Conservation (phyloP, 805 yeast species). For the Starmerella khaoyaiensis region DNA sequence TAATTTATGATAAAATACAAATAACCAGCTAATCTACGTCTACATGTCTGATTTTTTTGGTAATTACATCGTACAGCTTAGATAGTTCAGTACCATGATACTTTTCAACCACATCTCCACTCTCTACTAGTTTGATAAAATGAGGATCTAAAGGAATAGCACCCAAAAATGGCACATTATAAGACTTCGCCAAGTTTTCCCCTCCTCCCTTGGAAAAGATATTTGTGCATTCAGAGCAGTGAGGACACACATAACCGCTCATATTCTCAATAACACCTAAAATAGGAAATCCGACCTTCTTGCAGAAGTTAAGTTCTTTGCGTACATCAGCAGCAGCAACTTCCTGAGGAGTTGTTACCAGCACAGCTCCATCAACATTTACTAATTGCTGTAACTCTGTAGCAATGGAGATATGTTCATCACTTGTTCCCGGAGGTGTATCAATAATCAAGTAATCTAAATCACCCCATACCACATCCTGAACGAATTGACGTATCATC, state of each 20-base stretch:
- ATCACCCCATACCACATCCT: constrained; percentile 84
- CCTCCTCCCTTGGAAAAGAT: constrained; percentile 95
- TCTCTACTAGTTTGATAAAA: constrained; percentile 80
- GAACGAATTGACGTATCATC: constrained; percentile 85
- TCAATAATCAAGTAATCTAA: constrained; percentile 71
- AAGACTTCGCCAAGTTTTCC: constrained; percentile 45
- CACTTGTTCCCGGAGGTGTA: constrained; percentile 98
- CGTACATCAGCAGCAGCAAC: constrained; percentile 90
- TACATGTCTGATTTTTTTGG: constrained; percentile 26
- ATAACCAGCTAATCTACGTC: not conserved
- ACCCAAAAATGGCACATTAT: constrained; percentile 60
- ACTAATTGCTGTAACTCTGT: constrained; percentile 57
- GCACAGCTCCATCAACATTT: constrained; percentile 74
- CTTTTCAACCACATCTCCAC: constrained; percentile 31
- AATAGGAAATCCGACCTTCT: constrained; percentile 64
- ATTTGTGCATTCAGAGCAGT: constrained; percentile 75
- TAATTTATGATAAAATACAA: not conserved
- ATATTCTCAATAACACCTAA: constrained; percentile 88
- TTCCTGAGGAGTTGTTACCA: constrained; percentile 92
- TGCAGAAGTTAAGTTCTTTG: constrained; percentile 86
- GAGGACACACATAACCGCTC: constrained; percentile 94
- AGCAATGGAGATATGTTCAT: constrained; percentile 93
- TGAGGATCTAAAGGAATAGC: constrained; percentile 86
- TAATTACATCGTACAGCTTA: constrained; percentile 37
- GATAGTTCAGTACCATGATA: constrained; percentile 29